phyloP scores from a whole-genome alignment of 139 green algal genomes.

The Edaphochlamys debaryana region DNA sequence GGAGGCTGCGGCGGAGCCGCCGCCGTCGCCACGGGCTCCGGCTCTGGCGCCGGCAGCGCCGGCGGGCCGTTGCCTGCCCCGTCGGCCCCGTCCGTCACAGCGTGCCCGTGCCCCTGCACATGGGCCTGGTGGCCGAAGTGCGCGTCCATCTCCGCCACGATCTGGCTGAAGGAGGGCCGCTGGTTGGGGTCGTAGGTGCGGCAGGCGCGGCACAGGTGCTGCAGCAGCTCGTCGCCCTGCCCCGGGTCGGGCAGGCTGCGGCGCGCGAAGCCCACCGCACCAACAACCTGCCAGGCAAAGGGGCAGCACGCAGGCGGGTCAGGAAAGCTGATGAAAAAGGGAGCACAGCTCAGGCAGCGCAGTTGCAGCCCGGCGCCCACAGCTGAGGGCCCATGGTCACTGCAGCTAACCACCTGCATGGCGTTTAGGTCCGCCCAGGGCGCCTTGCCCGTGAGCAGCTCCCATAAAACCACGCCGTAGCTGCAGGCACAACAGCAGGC shows the following conservation, averaged over 20 bases:
- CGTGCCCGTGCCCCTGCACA: too few relatives aligned
- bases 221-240: constrained; percentile 27
- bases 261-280: constrained; percentile 41
- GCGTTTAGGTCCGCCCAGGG: constrained; percentile 79
- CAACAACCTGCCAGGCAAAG: constrained; percentile 43
- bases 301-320: too few relatives aligned
- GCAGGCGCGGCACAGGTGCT: constrained; percentile 40
- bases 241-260: constrained; percentile 24
- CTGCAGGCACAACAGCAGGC: not conserved
- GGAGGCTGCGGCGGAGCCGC: too few relatives aligned
- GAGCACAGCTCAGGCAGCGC: too few relatives aligned
- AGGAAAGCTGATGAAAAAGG: too few relatives aligned
- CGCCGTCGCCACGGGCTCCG: not conserved
- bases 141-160: constrained; percentile 30
- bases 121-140: constrained; percentile 19
- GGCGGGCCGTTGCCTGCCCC: too few relatives aligned
- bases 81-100: too few relatives aligned
- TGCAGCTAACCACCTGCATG: constrained; percentile 81
- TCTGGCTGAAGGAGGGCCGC: constrained; percentile 38
- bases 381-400: too few relatives aligned
- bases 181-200: constrained; percentile 31
- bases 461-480: constrained; percentile 80
- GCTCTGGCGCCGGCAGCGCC: not conserved
- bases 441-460: constrained; percentile 76
- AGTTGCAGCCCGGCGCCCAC: too few relatives aligned